These are phyloP conservation scores for Aspergillus wentii DNA, from an alignment of 495 filamentous ascomycete species.

Conservation along the genomic window DNA sequence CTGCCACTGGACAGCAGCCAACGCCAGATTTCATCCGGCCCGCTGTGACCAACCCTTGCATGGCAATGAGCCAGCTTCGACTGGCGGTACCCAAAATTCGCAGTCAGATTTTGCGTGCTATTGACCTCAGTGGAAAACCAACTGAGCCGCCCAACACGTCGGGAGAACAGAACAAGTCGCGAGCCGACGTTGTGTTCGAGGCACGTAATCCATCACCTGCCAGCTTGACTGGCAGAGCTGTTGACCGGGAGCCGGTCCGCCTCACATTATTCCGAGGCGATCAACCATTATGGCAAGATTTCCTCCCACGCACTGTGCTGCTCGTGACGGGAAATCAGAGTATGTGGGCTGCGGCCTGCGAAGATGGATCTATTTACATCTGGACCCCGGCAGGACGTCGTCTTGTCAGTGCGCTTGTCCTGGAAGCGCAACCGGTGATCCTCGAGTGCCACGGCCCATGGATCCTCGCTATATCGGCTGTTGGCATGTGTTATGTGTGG, in stretches of 20 bases:
- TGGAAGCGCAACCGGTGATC: constrained; percentile 92
- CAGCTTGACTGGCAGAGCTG: constrained; percentile 48
- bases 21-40: constrained; percentile 86
- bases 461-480: constrained; percentile 82
- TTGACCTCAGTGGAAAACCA: constrained; percentile 40
- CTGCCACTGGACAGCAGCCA: constrained; percentile 55
- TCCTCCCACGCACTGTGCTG: constrained; percentile 74
- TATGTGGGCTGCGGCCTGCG: constrained; percentile 89
- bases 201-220: constrained; percentile 62
- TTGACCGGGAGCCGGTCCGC: constrained; percentile 72
- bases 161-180: constrained; percentile 56
- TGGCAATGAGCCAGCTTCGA: constrained; percentile 78
- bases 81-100: constrained; percentile 86
- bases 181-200: constrained; percentile 66
- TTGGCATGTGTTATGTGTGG: constrained; percentile 90
- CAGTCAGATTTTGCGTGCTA: constrained; percentile 61
- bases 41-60: constrained; percentile 74
- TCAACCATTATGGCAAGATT: constrained; percentile 90
- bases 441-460: constrained; percentile 85
- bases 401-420: constrained; percentile 71
- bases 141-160: constrained; percentile 38
- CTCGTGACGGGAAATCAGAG: constrained; percentile 82
- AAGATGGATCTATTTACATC: constrained; percentile 87
- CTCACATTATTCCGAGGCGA: constrained; percentile 79
- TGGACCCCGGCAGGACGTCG: constrained; percentile 95